A percentile compares a stretch with the other conserved stretches of the same genome.
Evolutionary conservation across 495 filamentous ascomycete species (phyloP).

Genomic region (Penicilliopsis zonata): DNA sequence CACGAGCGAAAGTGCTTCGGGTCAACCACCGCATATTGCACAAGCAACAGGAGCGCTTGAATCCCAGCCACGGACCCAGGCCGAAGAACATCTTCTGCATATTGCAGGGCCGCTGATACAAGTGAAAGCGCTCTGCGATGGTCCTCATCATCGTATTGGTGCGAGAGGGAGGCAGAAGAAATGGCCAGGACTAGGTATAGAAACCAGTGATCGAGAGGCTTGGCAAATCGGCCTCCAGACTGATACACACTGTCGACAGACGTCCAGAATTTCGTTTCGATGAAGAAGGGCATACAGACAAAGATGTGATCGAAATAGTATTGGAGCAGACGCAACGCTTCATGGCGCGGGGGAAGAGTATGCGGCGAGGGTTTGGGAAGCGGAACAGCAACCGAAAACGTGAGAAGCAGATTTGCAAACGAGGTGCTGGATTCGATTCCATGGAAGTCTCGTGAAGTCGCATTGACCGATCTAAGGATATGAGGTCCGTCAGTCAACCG

Average conservation of each 20-base stretch:
- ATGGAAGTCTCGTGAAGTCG: constrained; percentile 83
- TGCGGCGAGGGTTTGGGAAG: constrained; percentile 45
- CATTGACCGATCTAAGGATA: constrained; percentile 83
- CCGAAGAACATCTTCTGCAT: constrained; percentile 67
- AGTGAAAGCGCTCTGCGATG: constrained; percentile 54
- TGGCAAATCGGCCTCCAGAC: constrained; percentile 44
- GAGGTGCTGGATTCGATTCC: constrained; percentile 75
- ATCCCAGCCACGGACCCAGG: constrained; percentile 74
- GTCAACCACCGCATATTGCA: constrained; percentile 78
- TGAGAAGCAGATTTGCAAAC: constrained; percentile 71
- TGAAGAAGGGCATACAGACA: constrained; percentile 65
- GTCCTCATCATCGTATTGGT: constrained; percentile 47
- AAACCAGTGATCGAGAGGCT: constrained; percentile 68
- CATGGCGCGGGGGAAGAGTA: constrained; percentile 51
- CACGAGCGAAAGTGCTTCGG: constrained; percentile 82
- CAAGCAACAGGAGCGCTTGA: constrained; percentile 73
- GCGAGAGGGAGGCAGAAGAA: constrained; percentile 58
- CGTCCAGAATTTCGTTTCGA: constrained; percentile 59
- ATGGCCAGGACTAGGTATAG: constrained; percentile 85
- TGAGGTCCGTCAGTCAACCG: too few species aligned
- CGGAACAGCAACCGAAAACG: constrained; percentile 54
- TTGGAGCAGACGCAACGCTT: constrained; percentile 54
- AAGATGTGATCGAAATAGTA: constrained; percentile 77
- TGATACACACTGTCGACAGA: constrained; percentile 72
- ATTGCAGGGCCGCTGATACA: constrained; percentile 55